phyloP scores from a whole-genome alignment of 2,329 filamentous ascomycete species.

The Metarhizium anisopliae region DNA sequence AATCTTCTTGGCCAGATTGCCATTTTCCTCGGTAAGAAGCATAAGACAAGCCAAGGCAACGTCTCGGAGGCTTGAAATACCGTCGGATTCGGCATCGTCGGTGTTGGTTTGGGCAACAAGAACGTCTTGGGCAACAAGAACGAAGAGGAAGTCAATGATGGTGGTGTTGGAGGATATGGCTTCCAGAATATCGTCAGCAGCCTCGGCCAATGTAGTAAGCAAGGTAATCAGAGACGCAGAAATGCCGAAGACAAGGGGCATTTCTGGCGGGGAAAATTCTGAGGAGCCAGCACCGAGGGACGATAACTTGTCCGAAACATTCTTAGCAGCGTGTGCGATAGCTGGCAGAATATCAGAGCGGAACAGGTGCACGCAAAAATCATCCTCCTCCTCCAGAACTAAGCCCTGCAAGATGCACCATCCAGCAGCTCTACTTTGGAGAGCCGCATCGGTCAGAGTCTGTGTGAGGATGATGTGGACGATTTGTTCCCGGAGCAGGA shows the following conservation, averaged over 20 bases:
- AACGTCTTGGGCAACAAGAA: constrained; percentile 36
- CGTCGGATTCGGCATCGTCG: constrained; percentile 30
- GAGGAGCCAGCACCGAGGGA: constrained; percentile 31
- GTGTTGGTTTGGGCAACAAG: constrained; percentile 37
- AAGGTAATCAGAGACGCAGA: constrained; percentile 44
- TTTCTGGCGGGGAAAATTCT: constrained; percentile 43
- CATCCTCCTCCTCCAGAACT: constrained; percentile 53
- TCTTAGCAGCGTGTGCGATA: constrained; percentile 45
- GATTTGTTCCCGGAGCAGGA: constrained; percentile 57
- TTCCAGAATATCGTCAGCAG: constrained; percentile 51
- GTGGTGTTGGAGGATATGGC: constrained; percentile 39
- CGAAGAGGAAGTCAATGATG: constrained; percentile 46
- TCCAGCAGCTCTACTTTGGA: constrained; percentile 57
- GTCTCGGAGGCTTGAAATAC: constrained; percentile 29
- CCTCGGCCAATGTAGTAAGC: constrained; percentile 44
- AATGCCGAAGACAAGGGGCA: constrained; percentile 44
- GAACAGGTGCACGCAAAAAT: constrained; percentile 58
- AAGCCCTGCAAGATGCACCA: constrained; percentile 58
- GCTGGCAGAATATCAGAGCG: constrained; percentile 53
- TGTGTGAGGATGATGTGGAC: constrained; percentile 54
- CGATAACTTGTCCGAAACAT: constrained; percentile 35
- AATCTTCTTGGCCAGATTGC: constrained; percentile 41
- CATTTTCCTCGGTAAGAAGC: constrained; percentile 52
- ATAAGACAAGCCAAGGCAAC: constrained; percentile 47
- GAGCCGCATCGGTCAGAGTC: constrained; percentile 52